These are phyloP conservation scores for Neopestalotiopsis sp. DNA, from an alignment of 2,329 filamentous ascomycete genomes.

Conservation along the genomic window DNA sequence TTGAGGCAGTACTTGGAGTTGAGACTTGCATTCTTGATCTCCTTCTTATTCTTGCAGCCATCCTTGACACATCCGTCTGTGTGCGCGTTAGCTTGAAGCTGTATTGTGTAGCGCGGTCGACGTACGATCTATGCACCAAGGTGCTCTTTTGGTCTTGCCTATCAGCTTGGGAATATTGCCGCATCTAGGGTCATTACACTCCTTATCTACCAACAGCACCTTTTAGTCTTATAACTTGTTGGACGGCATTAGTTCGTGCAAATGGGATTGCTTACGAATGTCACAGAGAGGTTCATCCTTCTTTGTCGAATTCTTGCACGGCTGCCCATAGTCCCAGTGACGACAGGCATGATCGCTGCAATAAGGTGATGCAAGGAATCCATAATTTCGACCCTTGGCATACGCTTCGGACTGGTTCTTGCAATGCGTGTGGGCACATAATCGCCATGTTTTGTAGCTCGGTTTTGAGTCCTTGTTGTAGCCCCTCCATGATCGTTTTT, in stretches of 20 bases:
- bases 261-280: not conserved
- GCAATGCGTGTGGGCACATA: not conserved
- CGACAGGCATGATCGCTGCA: constrained; percentile 12
- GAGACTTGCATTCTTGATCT: constrained; percentile 4
- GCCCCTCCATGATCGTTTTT: too few species aligned
- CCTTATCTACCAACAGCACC: not conserved
- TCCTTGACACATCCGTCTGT: not conserved
- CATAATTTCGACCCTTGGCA: not conserved
- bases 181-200: not conserved
- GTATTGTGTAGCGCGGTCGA: not conserved
- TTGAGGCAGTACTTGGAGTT: constrained; percentile 21
- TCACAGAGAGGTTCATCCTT: constrained; percentile 2
- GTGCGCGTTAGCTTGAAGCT: not conserved
- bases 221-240: not conserved
- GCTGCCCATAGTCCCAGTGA: not conserved
- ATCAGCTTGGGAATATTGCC: not conserved
- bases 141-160: not conserved
- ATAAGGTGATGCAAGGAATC: constrained; percentile 2
- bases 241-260: not conserved
- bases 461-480: not conserved
- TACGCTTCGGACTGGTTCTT: not conserved
- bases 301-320: constrained; percentile 5
- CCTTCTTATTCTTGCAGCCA: not conserved
- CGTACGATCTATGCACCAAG: constrained; percentile 6
- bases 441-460: not conserved